phyloP scores from a whole-genome alignment of 2,329 filamentous ascomycete species.

The Aspergillus hortae region DNA sequence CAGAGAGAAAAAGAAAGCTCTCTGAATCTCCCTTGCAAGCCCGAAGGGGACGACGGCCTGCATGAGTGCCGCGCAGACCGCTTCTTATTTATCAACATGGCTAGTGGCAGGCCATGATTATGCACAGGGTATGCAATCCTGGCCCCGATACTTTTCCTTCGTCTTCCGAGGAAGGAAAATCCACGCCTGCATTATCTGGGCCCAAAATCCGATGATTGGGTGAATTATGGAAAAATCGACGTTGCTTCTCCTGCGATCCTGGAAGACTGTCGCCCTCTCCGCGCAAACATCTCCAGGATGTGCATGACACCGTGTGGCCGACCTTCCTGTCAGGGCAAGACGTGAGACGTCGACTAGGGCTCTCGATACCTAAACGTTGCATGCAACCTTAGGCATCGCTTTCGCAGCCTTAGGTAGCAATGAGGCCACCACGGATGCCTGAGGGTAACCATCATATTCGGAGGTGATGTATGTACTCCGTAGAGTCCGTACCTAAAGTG shows the following conservation, averaged over 20 bases:
- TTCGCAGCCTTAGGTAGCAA: background rate
- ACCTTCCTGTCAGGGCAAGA: background rate
- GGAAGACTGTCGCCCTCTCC: background rate
- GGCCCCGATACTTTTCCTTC: background rate
- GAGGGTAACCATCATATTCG: background rate
- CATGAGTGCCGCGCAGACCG: conserved; percentile 17
- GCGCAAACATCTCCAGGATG: background rate
- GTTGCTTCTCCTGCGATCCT: no score
- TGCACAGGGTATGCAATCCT: conserved; percentile 4
- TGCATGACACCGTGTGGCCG: background rate
- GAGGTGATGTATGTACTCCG: background rate
- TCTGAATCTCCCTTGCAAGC: background rate
- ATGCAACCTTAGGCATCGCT: background rate
- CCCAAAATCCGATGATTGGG: background rate
- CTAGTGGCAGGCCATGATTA: conserved; percentile 1
- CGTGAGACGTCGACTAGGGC: no score
- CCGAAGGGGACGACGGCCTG: conserved; percentile 1
- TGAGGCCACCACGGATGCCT: background rate
- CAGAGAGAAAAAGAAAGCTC: background rate
- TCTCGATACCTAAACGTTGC: background rate
- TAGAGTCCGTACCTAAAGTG: background rate
- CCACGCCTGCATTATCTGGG: background rate
- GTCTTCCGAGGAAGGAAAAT: background rate
- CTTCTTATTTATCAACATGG: conserved; percentile 13
- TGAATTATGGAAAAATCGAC: no score